Evolutionary conservation across 106 monocot species (phyloP), one percentile per base, ranked within the genome.

Genomic region (Acorus calamus): DNA sequence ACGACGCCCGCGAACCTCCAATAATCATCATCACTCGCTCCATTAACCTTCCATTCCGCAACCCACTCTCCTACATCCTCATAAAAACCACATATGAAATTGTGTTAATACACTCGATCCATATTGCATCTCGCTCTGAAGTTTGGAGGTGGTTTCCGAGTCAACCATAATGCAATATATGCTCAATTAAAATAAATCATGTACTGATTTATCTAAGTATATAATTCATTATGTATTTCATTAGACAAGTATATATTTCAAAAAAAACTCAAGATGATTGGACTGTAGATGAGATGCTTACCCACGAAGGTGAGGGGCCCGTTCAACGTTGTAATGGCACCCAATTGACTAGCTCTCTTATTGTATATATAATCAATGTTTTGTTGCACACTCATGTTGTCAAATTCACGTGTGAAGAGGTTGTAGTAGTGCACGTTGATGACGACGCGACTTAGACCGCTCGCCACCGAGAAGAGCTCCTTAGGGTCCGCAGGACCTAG

Each of bases 391-490:
- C 48, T 49, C 47, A 5, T 5, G 42, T 5, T 11, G 7, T 64
- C 10, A 14, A 64, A 64, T 2, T 47, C 4, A 14, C 14, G 2
- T 7, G 46, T 11, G 64, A 50, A 64, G 49, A 64, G 64, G 64
- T 64, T 64, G 64, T 64, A 64, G 47, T 64, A 64, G 64, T 64
- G 64, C 10, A 64, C 64, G 64, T 64, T 47, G 64, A 64, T 5
- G n/a, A 64, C 50, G n/a, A 49, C 50, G 49, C 50, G 9, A 4
- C 14, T 4, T 11, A 64, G 64, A 2, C 64, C 64, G 49, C 47
- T 49, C 48, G 64, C 64, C 3, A 50, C 13, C 8, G 10, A 4
- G 44, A 64, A 13, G 49, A 64, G 14, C 64, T 64, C 64, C 49
- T 11, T 47, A 46, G 47, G 12, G 12, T 64, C 47, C 4, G 50